phyloP scores from a whole-genome alignment of 306 rosid genomes.

The Cucurbita ficifolia region DNA sequence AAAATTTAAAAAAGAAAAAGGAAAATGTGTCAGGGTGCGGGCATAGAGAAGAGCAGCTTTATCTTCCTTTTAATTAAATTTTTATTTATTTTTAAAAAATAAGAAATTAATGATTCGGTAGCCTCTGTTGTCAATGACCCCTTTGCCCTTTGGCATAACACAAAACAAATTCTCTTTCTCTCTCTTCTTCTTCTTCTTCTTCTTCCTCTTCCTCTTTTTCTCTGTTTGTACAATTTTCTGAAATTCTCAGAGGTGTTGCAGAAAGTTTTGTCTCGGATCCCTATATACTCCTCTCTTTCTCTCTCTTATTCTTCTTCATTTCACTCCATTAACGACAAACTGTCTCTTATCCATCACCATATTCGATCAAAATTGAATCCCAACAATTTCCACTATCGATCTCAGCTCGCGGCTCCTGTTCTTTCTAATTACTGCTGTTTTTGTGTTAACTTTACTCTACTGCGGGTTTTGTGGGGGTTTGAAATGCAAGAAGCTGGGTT shows the following conservation, averaged over 20 bases:
- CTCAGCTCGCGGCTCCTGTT: neutral
- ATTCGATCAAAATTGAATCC: neutral
- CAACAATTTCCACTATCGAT: neutral
- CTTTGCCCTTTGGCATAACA: neutral
- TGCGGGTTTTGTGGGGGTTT: neutral
- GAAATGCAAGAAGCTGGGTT: constrained; percentile 63
- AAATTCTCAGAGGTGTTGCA: constrained; percentile 5
- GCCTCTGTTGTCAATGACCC: neutral
- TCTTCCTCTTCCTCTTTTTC: neutral
- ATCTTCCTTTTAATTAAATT: neutral
- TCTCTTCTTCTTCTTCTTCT: neutral
- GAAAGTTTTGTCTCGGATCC: constrained; percentile 9
- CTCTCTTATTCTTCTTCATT: neutral
- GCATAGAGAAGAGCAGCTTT: constrained; percentile 6
- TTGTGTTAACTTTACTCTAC: neutral
- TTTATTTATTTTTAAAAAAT: too few relatives aligned
- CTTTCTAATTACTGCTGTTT: neutral
- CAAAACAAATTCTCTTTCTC: constrained; percentile 7
- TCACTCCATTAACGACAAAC: constrained; percentile 5
- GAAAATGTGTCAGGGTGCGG: neutral
- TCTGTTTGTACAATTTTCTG: neutral
- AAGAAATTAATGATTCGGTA: neutral
- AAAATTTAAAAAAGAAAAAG: neutral
- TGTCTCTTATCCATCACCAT: constrained; percentile 1
- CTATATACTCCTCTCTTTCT: neutral